Evolutionary conservation across 768 basidiomycete species (phyloP).

Genomic region (Coprinopsis marcescibilis): DNA sequence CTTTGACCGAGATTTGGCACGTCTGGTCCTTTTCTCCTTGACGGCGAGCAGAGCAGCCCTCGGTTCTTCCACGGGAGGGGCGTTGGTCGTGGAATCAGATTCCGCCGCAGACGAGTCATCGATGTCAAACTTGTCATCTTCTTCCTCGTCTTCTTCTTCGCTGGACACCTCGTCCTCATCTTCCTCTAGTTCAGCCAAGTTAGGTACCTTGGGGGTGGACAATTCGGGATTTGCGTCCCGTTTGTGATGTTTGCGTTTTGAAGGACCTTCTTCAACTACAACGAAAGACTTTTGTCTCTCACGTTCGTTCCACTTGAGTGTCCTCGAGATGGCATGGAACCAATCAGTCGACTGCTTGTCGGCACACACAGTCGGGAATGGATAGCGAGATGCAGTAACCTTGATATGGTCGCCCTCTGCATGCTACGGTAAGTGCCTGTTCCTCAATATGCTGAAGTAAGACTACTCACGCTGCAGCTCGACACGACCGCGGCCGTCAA

Average conservation of each 20-base stretch:
- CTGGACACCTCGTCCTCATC: conserved; percentile 48
- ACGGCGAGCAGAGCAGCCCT: conserved; percentile 6
- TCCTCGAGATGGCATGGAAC: conserved; percentile 96
- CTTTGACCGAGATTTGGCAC: conserved; percentile 24
- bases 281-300: conserved; percentile 99
- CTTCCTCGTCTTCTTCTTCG: conserved; percentile 48
- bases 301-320: conserved; percentile 98
- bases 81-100: conserved; percentile 17
- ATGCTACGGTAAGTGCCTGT: conserved; percentile 10
- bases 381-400: conserved; percentile 93
- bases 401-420: conserved; percentile 99
- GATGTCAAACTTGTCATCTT: conserved; percentile 85
- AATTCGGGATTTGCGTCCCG: conserved; percentile 15
- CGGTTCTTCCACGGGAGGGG: conserved; percentile 14
- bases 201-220: conserved; percentile 9
- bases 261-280: conserved; percentile 85
- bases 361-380: conserved; percentile 97
- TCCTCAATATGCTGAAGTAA: not conserved
- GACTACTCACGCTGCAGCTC: conserved; percentile 82
- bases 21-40: conserved; percentile 7
- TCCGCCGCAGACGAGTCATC: conserved; percentile 69
- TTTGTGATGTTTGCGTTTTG: conserved; percentile 31
- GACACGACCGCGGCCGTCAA: conserved; percentile 94
- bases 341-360: conserved; percentile 98
- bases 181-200: conserved; percentile 31